Evolutionary conservation across 2,329 filamentous ascomycete genomes (phyloP), one percentile per base, ranked within the genome.

Genomic region (Aspergillus nomiae): DNA sequence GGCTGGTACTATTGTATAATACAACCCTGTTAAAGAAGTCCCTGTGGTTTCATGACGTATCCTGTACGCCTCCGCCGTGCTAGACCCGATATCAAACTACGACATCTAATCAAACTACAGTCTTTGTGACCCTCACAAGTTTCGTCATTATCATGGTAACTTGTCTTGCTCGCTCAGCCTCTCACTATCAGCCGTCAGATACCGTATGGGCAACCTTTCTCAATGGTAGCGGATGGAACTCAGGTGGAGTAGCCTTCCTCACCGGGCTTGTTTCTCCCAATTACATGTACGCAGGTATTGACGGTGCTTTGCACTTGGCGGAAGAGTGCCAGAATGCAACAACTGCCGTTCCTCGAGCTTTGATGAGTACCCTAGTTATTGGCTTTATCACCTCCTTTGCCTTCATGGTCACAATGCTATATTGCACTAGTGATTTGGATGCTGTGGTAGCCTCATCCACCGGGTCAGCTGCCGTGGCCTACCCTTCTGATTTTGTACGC

Each of bases 221-320:
- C 36, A 76, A 76, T 63, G 59, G 48, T 2, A 14, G 74, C 66
- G 73, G 73, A 26, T 79, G 76, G 76, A 68, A 67, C 2, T 76
- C 68, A 2, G 46, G 56, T 14, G 79, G 78, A 9, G 63, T 78
- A 12, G 75, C 73, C 32, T 81, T 80, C 56, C 69, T 81, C 7
- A 81, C 76, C 0, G 79, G 79, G 0, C 69, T 82, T 7, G 68
- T 77, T 14, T 77, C 75, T 30, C 73, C 77, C 0, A 76, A 75
- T 28, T 80, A 75, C 63, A 77, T 78, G 59, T 79, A 75, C 66
- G 73, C 73, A 8, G 77, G 78, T 0, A 58, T 65, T 21, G 74
- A 77, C 50, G 71, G 69, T 11, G 72, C 71, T 11, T 66, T 73
- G n/a, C 76, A 77, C 67, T 71, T 77, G 57, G 71, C 73, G 4